These are phyloP conservation scores for Chaetomium cochliodes DNA, from an alignment of 495 filamentous ascomycete genomes.

Conservation along the genomic window DNA sequence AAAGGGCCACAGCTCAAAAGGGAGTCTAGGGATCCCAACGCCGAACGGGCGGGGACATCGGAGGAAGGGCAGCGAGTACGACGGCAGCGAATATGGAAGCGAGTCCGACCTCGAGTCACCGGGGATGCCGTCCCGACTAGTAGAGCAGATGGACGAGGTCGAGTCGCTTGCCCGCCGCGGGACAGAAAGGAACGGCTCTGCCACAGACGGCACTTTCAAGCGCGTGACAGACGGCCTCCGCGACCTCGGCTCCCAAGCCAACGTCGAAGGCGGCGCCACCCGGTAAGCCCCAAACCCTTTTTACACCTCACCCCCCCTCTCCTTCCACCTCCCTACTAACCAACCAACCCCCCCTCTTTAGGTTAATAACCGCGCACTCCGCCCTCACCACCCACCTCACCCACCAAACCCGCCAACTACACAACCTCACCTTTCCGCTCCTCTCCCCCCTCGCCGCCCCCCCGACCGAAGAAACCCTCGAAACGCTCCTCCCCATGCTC, in stretches of 20 bases:
- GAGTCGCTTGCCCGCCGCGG: constrained; percentile 72
- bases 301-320: neutral
- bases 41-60: constrained; percentile 44
- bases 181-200: constrained; percentile 67
- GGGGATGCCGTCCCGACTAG: constrained; percentile 69
- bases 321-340: constrained; percentile 13
- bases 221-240: constrained; percentile 70
- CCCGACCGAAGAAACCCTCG: constrained; percentile 59
- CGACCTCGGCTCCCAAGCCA: constrained; percentile 77
- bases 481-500: constrained; percentile 65
- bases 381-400: constrained; percentile 78
- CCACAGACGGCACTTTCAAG: constrained; percentile 65
- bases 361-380: constrained; percentile 83
- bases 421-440: constrained; percentile 75
- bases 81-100: constrained; percentile 61
- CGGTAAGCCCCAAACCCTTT: constrained; percentile 51
- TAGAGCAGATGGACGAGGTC: constrained; percentile 73
- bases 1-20: constrained; percentile 21
- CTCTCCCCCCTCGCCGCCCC: constrained; percentile 56
- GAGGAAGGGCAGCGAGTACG: constrained; percentile 53
- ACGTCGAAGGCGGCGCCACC: constrained; percentile 74
- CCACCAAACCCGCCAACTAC: constrained; percentile 80
- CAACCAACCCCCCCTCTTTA: constrained; percentile 35
- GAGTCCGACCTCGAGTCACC: constrained; percentile 72
- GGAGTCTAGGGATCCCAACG: constrained; percentile 42